These are phyloP conservation scores for Vanrija humicola DNA, from an alignment of 1,284 basidiomycete genomes.

Conservation along the genomic window DNA sequence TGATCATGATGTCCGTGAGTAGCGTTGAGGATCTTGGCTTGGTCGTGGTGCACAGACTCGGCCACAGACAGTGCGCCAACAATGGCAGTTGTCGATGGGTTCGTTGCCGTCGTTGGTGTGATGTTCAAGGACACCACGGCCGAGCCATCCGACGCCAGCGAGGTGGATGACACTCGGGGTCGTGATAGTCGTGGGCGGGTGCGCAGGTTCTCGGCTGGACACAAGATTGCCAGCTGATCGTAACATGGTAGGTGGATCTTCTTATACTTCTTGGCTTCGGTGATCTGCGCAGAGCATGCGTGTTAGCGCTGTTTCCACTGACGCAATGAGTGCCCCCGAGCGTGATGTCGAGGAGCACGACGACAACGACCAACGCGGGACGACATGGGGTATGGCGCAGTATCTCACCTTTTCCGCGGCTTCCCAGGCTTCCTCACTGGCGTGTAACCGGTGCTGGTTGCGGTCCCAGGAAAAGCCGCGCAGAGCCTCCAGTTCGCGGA, in stretches of 20 bases:
- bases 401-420: conserved; percentile 23
- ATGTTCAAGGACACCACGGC: conserved; percentile 13
- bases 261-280: conserved; percentile 31
- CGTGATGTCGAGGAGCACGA: neutral
- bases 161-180: conserved; percentile 11
- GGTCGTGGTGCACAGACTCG: neutral
- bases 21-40: neutral
- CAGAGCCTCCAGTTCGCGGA: conserved; percentile 26
- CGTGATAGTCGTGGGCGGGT: conserved; percentile 5
- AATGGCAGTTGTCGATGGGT: neutral
- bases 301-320: too few species aligned
- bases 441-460: conserved; percentile 23
- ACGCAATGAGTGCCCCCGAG: too few species aligned
- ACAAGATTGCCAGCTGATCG: conserved; percentile 31
- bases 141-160: conserved; percentile 18
- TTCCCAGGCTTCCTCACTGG: conserved; percentile 30
- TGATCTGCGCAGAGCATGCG: conserved; percentile 1
- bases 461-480: conserved; percentile 35
- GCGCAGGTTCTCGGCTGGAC: conserved; percentile 14
- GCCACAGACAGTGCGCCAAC: neutral
- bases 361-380: neutral
- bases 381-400: neutral
- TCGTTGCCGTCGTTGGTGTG: conserved; percentile 3
- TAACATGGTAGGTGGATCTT: conserved; percentile 39
- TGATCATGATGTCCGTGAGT: neutral